Conservation (phyloP, 306 rosid genomes). For the Psophocarpus tetragonolobus region DNA sequence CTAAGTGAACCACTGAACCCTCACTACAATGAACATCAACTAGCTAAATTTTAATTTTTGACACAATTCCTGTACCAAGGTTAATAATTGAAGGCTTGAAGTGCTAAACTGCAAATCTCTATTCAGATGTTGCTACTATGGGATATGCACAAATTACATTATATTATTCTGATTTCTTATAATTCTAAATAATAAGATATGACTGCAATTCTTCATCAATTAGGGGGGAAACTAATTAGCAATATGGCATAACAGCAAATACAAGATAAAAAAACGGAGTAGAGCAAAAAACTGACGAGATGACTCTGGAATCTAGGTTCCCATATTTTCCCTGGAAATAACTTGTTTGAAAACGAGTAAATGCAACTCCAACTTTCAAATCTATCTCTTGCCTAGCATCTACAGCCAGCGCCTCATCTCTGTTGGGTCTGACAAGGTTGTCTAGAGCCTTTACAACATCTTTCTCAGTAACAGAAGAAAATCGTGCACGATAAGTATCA, state of each 20-base stretch:
- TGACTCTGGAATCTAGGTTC: constrained; percentile 92
- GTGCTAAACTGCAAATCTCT: neutral
- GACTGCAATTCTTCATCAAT: neutral
- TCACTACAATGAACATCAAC: constrained; percentile 6
- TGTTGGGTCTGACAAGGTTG: constrained; percentile 82
- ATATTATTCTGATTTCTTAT: constrained; percentile 18
- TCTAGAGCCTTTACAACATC: constrained; percentile 88
- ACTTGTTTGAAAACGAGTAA: constrained; percentile 88
- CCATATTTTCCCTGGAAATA: constrained; percentile 96
- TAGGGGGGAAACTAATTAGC: neutral
- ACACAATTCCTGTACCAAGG: neutral
- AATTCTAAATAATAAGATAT: constrained; percentile 21
- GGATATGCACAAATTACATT: neutral
- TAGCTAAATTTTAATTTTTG: constrained; percentile 1
- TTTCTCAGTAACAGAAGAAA: constrained; percentile 91
- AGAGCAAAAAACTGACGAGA: constrained; percentile 78
- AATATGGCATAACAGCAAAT: constrained; percentile 3
- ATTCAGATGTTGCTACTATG: neutral
- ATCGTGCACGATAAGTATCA: constrained; percentile 83
- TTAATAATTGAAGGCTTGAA: constrained; percentile 26
- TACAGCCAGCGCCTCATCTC: constrained; percentile 85
- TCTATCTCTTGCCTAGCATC: constrained; percentile 99
- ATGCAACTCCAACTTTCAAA: constrained; percentile 98
- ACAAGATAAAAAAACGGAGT: constrained; percentile 29
- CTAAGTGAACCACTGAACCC: constrained; percentile 29